Percentiles rank a stretch among this genome's conserved stretches.
Conservation (phyloP, 495 filamentous ascomycete genomes). For the Niebla homalea region DNA sequence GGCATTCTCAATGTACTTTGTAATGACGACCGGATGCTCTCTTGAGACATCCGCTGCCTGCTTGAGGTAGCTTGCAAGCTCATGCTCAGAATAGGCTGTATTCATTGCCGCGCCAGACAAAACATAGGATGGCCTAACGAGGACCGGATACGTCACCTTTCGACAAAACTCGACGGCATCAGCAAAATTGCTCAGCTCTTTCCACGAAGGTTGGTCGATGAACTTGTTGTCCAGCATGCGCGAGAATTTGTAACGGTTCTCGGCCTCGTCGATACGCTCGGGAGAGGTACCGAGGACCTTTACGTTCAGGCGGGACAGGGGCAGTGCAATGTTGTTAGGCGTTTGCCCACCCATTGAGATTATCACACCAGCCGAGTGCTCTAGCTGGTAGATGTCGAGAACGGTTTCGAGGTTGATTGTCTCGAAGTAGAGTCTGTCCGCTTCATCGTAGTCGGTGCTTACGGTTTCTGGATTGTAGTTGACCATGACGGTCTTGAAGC, state of each 20-base stretch:
- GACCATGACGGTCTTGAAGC: slow-evolving; percentile 95
- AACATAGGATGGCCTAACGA: slow-evolving; percentile 93
- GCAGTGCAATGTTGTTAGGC: slow-evolving; percentile 94
- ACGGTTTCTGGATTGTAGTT: slow-evolving; percentile 96
- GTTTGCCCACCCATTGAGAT: slow-evolving; percentile 97
- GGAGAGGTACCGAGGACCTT: slow-evolving; percentile 90
- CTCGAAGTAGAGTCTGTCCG: slow-evolving; percentile 91
- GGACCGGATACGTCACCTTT: slow-evolving; percentile 81
- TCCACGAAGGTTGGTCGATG: slow-evolving; percentile 95
- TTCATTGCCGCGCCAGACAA: slow-evolving; percentile 98
- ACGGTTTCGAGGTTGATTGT: slow-evolving; percentile 93
- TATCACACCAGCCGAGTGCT: slow-evolving; percentile 78
- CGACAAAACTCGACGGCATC: slow-evolving; percentile 78
- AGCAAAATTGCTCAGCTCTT: slow-evolving; percentile 83
- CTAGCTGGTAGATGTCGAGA: slow-evolving; percentile 88
- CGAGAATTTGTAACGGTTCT: slow-evolving; percentile 98
- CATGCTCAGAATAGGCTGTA: slow-evolving; percentile 85
- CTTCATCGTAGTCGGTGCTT: slow-evolving; percentile 91
- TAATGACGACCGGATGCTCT: slow-evolving; percentile 97
- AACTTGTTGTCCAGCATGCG: slow-evolving; percentile 90
- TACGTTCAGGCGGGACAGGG: slow-evolving; percentile 75
- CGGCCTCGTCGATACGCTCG: slow-evolving; percentile 96
- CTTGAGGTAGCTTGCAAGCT: slow-evolving; percentile 80
- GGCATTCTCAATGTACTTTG: slow-evolving; percentile 95
- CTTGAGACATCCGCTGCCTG: slow-evolving; percentile 86